Evolutionary conservation across 78 protist genomes (phyloP).

Genomic region (Dictyostelium firmibasis): DNA sequence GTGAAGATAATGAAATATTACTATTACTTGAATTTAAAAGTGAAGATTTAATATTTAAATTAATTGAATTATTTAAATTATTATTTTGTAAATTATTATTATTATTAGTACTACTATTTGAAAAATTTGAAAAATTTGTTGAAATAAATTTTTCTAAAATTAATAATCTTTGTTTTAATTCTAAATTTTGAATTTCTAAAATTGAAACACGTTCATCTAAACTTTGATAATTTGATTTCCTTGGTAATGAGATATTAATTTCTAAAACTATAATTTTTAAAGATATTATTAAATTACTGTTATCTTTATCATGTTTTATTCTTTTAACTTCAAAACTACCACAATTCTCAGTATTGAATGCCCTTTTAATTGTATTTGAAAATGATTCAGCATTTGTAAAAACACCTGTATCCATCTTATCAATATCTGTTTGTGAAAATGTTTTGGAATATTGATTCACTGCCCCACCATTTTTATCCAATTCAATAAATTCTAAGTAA

Average conservation of each 20-base stretch:
- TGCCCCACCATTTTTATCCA: background rate
- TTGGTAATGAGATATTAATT: background rate
- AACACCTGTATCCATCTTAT: background rate
- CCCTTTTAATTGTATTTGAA: background rate
- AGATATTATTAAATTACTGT: background rate
- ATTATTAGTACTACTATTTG: no score
- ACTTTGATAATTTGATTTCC: background rate
- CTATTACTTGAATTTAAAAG: background rate
- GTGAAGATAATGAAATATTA: background rate
- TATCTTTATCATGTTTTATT: background rate
- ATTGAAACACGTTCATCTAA: background rate
- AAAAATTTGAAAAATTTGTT: background rate
- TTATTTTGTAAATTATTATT: no score
- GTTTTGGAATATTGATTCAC: background rate
- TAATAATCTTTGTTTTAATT: slow-evolving; percentile 5
- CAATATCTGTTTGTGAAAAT: background rate
- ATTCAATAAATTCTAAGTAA: background rate
- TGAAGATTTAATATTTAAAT: background rate
- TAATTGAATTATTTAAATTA: background rate
- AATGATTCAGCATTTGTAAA: slow-evolving; percentile 3
- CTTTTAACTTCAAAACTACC: background rate
- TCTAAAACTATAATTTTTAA: background rate
- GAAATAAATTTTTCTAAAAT: background rate
- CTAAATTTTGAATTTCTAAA: background rate
- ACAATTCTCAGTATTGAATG: background rate